Evolutionary conservation across 768 basidiomycete genomes (phyloP).

Genomic region (Hygrophorus pudorinus): DNA sequence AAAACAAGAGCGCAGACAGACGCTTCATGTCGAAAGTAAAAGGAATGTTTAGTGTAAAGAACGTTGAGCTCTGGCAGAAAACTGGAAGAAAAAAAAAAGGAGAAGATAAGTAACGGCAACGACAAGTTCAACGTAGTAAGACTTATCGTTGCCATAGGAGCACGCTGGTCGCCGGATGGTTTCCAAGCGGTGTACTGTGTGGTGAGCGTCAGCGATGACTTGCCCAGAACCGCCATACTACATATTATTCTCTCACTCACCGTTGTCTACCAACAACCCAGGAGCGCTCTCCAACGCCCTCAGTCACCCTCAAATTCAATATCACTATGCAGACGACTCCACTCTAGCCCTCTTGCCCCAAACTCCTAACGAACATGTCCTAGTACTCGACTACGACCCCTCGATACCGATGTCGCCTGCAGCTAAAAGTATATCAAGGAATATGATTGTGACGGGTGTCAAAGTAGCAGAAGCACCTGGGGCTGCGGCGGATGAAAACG

Average conservation of each 20-base stretch:
- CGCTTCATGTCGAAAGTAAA: slow-evolving; percentile 28
- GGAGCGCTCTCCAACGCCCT: slow-evolving; percentile 35
- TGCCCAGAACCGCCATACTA: slow-evolving; percentile 46
- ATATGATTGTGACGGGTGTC: slow-evolving; percentile 42
- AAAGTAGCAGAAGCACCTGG: slow-evolving; percentile 69
- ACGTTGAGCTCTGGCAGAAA: slow-evolving; percentile 15
- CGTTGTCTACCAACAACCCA: slow-evolving; percentile 22
- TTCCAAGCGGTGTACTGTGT: too few relatives aligned
- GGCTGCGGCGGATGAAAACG: slow-evolving; percentile 39
- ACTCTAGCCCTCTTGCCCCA: slow-evolving; percentile 55
- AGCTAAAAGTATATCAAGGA: slow-evolving; percentile 40
- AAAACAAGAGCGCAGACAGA: slow-evolving; percentile 21
- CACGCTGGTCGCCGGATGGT: too few relatives aligned
- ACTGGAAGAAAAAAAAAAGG: slow-evolving; percentile 1
- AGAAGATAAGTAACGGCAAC: not conserved
- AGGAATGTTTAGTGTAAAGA: slow-evolving; percentile 12
- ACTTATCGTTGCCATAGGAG: too few relatives aligned
- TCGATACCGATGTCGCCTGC: slow-evolving; percentile 26
- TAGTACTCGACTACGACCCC: slow-evolving; percentile 66
- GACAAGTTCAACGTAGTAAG: not conserved
- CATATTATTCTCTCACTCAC: slow-evolving; percentile 54
- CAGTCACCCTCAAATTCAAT: slow-evolving; percentile 65
- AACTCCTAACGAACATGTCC: slow-evolving; percentile 55
- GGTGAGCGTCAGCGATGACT: not conserved
- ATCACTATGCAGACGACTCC: slow-evolving; percentile 75